phyloP scores from a whole-genome alignment of 148 eudicot species.

The Camellia granthamiana region DNA sequence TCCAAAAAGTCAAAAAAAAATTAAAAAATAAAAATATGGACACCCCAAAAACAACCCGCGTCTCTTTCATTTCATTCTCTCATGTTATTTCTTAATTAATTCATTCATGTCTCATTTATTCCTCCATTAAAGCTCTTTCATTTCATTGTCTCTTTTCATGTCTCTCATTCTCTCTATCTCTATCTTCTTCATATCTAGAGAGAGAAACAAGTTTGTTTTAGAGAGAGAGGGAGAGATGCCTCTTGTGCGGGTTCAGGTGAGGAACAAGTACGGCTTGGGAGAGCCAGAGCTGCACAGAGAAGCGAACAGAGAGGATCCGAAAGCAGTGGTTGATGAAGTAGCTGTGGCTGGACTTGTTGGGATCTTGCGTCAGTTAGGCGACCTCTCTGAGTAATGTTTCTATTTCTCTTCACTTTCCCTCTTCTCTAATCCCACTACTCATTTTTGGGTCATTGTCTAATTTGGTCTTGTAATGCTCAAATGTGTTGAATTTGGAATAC shows the following conservation, averaged over 20 bases:
- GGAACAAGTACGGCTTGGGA: constrained; percentile 83
- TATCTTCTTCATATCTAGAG: constrained; percentile 2
- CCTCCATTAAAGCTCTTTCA: background rate
- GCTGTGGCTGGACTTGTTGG: constrained; percentile 96
- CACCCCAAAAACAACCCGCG: constrained; percentile 7
- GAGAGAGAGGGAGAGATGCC: constrained; percentile 50
- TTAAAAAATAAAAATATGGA: no score
- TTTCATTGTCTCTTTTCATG: background rate
- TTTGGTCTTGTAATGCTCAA: background rate
- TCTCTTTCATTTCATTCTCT: constrained; percentile 14
- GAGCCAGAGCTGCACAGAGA: constrained; percentile 58
- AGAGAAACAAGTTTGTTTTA: background rate
- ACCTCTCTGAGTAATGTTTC: constrained; percentile 76
- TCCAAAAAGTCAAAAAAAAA: no score
- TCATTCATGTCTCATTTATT: background rate
- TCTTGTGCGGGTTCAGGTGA: constrained; percentile 61
- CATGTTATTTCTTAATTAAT: background rate
- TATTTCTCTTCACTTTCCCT: background rate
- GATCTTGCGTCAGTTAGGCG: constrained; percentile 92
- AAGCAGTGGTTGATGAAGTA: constrained; percentile 75
- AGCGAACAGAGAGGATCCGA: constrained; percentile 72
- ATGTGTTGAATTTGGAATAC: background rate
- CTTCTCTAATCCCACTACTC: background rate
- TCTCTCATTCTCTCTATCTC: background rate
- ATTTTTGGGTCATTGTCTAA: background rate